These are phyloP conservation scores for Yamadazyma taylorii DNA, from an alignment of 1,139 yeast genomes.

Conservation along the genomic window DNA sequence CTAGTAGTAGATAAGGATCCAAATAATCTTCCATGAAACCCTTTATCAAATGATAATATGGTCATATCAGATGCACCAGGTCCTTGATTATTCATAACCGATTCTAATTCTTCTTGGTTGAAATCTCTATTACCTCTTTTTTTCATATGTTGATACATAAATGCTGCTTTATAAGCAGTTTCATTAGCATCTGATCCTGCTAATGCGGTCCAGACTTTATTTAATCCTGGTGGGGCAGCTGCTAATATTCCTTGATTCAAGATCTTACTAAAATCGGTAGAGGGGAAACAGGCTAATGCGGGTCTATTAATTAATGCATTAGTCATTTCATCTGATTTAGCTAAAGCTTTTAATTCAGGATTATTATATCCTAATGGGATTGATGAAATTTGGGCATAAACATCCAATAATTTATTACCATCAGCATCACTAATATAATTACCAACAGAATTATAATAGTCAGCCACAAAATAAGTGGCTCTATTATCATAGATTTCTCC, in stretches of 20 bases:
- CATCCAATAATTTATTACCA: conserved; percentile 59
- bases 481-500: conserved; percentile 60
- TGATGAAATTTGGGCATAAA: conserved; percentile 68
- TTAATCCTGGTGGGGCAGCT: conserved; percentile 71
- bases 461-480: conserved; percentile 63
- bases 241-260: conserved; percentile 56
- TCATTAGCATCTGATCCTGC: conserved; percentile 79
- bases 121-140: conserved; percentile 57
- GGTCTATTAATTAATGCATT: conserved; percentile 68
- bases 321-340: conserved; percentile 61
- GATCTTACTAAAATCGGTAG: conserved; percentile 50
- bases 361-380: conserved; percentile 71
- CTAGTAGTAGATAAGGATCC: conserved; percentile 74
- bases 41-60: conserved; percentile 66
- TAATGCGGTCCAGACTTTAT: conserved; percentile 66
- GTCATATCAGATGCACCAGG: conserved; percentile 74
- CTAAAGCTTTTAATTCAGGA: conserved; percentile 57
- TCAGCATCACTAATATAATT: conserved; percentile 69
- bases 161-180: conserved; percentile 76
- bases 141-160: conserved; percentile 66
- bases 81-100: conserved; percentile 63
- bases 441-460: conserved; percentile 60
- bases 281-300: conserved; percentile 70
- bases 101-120: conserved; percentile 52
- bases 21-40: conserved; percentile 75